Evolutionary conservation across 176 grass and related monocot species (phyloP), one percentile per base, ranked within the genome.

Genomic region (Paspalum notatum): DNA sequence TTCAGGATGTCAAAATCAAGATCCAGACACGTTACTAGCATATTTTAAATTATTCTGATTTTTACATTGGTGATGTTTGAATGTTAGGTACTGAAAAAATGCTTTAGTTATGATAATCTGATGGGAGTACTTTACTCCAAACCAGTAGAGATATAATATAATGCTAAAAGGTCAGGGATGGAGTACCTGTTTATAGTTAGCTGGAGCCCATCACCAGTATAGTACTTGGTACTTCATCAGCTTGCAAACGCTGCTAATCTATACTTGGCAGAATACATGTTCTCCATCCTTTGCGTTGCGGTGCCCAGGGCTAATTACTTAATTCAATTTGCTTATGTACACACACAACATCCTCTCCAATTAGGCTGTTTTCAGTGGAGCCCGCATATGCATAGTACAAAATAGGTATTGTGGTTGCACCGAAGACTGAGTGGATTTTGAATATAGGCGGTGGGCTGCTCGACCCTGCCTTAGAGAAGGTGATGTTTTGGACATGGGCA

Each of bases 1-100:
- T 25, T 82, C 21, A 74, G 21, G 3, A 8, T 54, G 54, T 55
- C 59, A 75, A 65, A 74, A 55, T 75, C 42, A 83, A 75, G 38
- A 45, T 60, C 17, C 38, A 16, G 22, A 47, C 17, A 67, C 57
- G 22, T 56, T 56, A 37, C 20, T 66, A 38, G 5, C 16, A 67
- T 5, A 54, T 26, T 75, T 46, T 46, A n/a, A 66, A 75, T 38
- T 76, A 62, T 49, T 62, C 26, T 3, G 9, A 17, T 7, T 48
- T 60, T 60, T 32, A 3, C n/a, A 68, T 55, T 24, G 18, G 8
- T 67, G 40, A 65, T 65, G 32, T 64, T 64, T 9, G 15, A 64
- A 64, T 39, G 15, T 18, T 15, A 39, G 8, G 32, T 65, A 65
- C 62, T 65, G 37, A 41, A 65, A 41, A 65, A 5, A 10, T 8